Evolutionary conservation across 225 moss, liverwort and hornwort species (phyloP).

Genomic region (Sphagnum tenellum): DNA sequence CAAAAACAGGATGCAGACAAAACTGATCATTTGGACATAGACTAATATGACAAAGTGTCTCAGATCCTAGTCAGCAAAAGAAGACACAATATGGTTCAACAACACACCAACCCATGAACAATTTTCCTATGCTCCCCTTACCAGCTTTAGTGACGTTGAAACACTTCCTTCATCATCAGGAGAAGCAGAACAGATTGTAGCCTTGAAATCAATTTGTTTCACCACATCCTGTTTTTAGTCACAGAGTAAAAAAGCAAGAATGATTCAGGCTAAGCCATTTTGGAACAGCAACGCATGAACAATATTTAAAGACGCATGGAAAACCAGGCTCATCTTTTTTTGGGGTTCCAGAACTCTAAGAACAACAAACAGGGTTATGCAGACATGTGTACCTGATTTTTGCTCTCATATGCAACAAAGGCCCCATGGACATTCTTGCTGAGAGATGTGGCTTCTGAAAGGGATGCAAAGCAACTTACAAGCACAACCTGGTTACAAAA

Average conservation of each 20-base stretch:
- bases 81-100: no score
- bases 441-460: constrained; percentile 32
- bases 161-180: constrained; percentile 31
- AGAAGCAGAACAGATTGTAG: constrained; percentile 45
- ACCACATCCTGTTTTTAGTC: constrained; percentile 33
- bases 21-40: no score
- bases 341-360: no score
- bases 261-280: no score
- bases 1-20: no score
- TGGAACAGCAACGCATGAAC: no score
- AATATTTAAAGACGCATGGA: no score
- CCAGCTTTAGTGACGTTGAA: constrained; percentile 27
- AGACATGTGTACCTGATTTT: constrained; percentile 54
- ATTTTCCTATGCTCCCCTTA: neutral
- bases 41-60: no score
- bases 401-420: constrained; percentile 80
- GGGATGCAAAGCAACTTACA: constrained; percentile 60
- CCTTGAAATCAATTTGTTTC: constrained; percentile 39
- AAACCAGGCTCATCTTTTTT: no score
- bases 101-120: no score
- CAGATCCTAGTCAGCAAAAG: no score
- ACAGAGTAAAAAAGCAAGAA: no score
- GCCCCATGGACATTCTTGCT: constrained; percentile 49
- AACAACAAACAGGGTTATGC: neutral
- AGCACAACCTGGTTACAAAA: constrained; percentile 38